Evolutionary conservation across 2,329 filamentous ascomycete species (phyloP).

Genomic region (Hypoxylon sp.): DNA sequence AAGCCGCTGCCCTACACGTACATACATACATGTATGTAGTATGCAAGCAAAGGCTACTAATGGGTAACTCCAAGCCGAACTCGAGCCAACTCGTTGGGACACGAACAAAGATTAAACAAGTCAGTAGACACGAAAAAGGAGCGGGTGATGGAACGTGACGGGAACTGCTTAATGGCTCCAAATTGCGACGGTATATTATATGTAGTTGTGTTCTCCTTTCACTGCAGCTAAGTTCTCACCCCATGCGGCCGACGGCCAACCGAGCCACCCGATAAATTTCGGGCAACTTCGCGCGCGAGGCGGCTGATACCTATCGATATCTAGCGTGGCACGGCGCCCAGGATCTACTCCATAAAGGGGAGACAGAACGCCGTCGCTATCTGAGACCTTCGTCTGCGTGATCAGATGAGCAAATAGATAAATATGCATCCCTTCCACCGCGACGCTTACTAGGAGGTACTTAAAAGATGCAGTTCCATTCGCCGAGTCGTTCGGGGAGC

Average conservation of each 20-base stretch:
- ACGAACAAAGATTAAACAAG: conserved; percentile 4
- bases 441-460: conserved; percentile 26
- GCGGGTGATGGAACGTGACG: conserved; percentile 13
- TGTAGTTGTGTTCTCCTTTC: conserved; percentile 6
- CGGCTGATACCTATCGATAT: conserved; percentile 28
- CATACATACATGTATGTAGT: background rate
- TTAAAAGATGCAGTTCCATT: conserved; percentile 29
- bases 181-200: conserved; percentile 13
- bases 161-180: conserved; percentile 17
- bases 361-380: conserved; percentile 20
- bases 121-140: background rate
- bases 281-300: conserved; percentile 36
- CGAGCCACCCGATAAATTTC: conserved; percentile 30
- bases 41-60: conserved; percentile 18
- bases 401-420: conserved; percentile 38
- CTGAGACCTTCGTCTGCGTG: conserved; percentile 27
- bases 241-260: conserved; percentile 28
- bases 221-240: conserved; percentile 17
- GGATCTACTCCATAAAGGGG: conserved; percentile 27
- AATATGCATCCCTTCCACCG: conserved; percentile 34
- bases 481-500: conserved; percentile 13
- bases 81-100: conserved; percentile 13
- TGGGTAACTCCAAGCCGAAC: conserved; percentile 6
- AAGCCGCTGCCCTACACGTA: conserved; percentile 4
- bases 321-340: conserved; percentile 20